Conservation (phyloP, 495 filamentous ascomycete species). For the Trypethelium eluteriae region DNA sequence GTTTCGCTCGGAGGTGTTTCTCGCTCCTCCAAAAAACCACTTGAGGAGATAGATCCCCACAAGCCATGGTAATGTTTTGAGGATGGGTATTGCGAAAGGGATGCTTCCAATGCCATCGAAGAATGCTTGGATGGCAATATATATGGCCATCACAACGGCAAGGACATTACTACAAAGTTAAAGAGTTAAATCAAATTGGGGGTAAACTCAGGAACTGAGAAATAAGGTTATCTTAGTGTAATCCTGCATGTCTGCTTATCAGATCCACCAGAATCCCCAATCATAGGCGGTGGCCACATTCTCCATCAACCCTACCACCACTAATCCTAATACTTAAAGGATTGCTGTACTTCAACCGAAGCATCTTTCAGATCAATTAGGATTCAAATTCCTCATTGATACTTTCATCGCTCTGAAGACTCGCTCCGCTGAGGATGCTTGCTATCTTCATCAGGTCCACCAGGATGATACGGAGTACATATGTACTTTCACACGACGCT, state of each 20-base stretch:
- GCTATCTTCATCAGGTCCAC: too few relatives aligned
- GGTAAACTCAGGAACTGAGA: background rate
- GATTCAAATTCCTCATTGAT: too few relatives aligned
- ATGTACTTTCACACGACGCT: too few relatives aligned
- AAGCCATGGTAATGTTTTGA: constrained; percentile 54
- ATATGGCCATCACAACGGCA: constrained; percentile 62
- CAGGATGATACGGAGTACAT: too few relatives aligned
- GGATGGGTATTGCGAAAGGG: constrained; percentile 53
- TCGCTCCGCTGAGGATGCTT: too few relatives aligned
- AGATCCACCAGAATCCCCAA: background rate
- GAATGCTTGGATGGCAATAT: constrained; percentile 54
- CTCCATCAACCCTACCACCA: background rate
- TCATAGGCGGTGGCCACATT: too few relatives aligned
- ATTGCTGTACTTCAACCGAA: background rate
- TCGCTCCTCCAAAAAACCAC: constrained; percentile 66
- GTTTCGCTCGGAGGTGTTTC: constrained; percentile 67
- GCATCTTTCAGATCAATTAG: too few relatives aligned
- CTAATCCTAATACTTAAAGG: too few relatives aligned
- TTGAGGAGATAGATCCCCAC: constrained; percentile 60
- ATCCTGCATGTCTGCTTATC: background rate
- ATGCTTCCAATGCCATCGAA: constrained; percentile 58
- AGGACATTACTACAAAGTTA: background rate
- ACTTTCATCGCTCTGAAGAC: too few relatives aligned
- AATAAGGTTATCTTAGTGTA: constrained; percentile 7
- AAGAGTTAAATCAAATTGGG: background rate